A percentile compares a stretch with the other conserved stretches of the same genome.
Conservation (phyloP, 1,284 basidiomycete genomes). For the Moesziomyces parantarcticus region DNA sequence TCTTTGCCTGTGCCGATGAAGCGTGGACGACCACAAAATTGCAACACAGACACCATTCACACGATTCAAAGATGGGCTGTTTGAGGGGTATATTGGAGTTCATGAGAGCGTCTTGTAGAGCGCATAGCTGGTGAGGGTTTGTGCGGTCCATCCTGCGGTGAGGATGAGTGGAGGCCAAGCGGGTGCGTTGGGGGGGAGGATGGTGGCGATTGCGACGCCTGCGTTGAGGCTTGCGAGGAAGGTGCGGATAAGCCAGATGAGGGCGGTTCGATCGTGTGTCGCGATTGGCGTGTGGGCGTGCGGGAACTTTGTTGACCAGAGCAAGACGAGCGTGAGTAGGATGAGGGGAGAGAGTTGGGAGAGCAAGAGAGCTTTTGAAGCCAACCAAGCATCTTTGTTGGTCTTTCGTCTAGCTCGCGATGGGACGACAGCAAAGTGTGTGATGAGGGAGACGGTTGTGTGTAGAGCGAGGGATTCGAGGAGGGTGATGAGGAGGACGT, state of each 20-base stretch:
- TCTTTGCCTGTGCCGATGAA: no score
- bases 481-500: conserved; percentile 23
- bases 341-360: conserved; percentile 87
- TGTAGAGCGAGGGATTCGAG: conserved; percentile 25
- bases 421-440: background rate
- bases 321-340: conserved; percentile 81
- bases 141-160: conserved; percentile 77
- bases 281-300: conserved; percentile 3
- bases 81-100: background rate
- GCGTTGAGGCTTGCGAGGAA: conserved; percentile 62
- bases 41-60: background rate
- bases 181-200: conserved; percentile 15
- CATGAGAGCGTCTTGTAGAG: conserved; percentile 13
- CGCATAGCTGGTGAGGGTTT: conserved; percentile 7
- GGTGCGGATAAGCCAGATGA: conserved; percentile 67
- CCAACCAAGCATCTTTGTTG: conserved; percentile 68
- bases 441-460: conserved; percentile 1
- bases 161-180: conserved; percentile 76
- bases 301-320: conserved; percentile 75
- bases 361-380: conserved; percentile 83
- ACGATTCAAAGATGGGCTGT: conserved; percentile 69
- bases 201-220: conserved; percentile 25
- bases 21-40: no score
- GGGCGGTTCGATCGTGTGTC: background rate
- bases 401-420: background rate